These are phyloP conservation scores for Graphilbum sp. DNA, from an alignment of 2,329 filamentous ascomycete species.

Conservation along the genomic window DNA sequence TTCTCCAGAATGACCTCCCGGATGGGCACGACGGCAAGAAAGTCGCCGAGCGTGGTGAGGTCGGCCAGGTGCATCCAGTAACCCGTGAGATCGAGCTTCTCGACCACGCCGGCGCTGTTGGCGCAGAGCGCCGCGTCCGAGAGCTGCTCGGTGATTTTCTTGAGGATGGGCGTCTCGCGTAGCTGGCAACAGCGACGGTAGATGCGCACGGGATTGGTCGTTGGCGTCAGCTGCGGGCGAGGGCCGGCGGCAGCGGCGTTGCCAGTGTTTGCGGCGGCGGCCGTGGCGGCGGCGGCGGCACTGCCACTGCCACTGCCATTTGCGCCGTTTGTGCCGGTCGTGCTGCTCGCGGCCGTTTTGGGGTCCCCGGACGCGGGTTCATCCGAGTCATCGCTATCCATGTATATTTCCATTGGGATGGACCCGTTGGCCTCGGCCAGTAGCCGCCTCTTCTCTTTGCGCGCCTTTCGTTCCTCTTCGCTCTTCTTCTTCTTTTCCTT, in stretches of 20 bases:
- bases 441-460: constrained; percentile 75
- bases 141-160: constrained; percentile 82
- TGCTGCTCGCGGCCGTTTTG: constrained; percentile 13
- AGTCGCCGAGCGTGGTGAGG: constrained; percentile 77
- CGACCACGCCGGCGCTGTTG: constrained; percentile 56
- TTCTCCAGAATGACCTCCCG: constrained; percentile 76
- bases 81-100: constrained; percentile 67
- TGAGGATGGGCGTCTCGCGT: constrained; percentile 79
- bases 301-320: too few relatives aligned
- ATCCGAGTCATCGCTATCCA: constrained; percentile 46
- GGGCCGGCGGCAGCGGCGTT: constrained; percentile 4
- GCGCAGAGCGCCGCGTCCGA: constrained; percentile 50
- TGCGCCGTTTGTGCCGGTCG: background rate
- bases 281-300: constrained; percentile 22
- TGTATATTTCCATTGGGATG: constrained; percentile 67
- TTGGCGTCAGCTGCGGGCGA: constrained; percentile 52
- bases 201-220: constrained; percentile 80
- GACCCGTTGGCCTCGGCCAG: constrained; percentile 77
- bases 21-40: constrained; percentile 82
- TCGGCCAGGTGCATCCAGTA: constrained; percentile 75
- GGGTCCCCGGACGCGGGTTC: constrained; percentile 5
- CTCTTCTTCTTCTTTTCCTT: constrained; percentile 94
- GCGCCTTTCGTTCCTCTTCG: constrained; percentile 80
- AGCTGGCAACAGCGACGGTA: constrained; percentile 91
- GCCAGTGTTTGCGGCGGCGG: too few relatives aligned